phyloP scores from a whole-genome alignment of 305 asterid species.

The Coffea humblotiana region DNA sequence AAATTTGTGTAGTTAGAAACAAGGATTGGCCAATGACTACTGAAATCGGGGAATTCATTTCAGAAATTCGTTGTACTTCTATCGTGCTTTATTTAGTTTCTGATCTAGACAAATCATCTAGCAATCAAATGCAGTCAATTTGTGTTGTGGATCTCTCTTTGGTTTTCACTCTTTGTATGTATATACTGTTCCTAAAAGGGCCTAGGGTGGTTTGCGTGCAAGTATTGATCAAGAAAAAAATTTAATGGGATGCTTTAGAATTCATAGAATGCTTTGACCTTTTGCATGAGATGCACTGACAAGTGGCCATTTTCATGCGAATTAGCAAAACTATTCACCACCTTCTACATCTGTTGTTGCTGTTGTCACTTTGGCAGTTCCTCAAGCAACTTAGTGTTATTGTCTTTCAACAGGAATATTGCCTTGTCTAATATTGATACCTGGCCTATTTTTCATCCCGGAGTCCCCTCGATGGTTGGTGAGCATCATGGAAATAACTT shows the following conservation, averaged over 20 bases:
- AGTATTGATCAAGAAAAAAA: neutral
- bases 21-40: neutral
- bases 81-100: neutral
- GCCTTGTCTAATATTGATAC: constrained; percentile 85
- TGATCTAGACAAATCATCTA: neutral
- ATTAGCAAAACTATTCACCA: too few relatives aligned
- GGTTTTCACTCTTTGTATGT: neutral
- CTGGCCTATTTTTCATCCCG: constrained; percentile 90
- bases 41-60: neutral
- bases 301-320: neutral
- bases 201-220: neutral
- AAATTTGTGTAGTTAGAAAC: neutral
- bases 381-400: neutral
- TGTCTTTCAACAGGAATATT: constrained; percentile 54
- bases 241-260: neutral
- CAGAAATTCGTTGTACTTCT: neutral
- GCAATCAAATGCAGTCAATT: neutral
- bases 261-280: neutral
- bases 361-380: neutral
- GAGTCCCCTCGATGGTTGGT: constrained; percentile 99
- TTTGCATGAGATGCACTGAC: neutral
- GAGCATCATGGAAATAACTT: constrained; percentile 41
- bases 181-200: neutral
- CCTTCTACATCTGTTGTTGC: too few relatives aligned
- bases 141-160: neutral